Evolutionary conservation across 805 yeast genomes (phyloP), one percentile per base, ranked within the genome.

Genomic region (Lachancea nothofagi): DNA sequence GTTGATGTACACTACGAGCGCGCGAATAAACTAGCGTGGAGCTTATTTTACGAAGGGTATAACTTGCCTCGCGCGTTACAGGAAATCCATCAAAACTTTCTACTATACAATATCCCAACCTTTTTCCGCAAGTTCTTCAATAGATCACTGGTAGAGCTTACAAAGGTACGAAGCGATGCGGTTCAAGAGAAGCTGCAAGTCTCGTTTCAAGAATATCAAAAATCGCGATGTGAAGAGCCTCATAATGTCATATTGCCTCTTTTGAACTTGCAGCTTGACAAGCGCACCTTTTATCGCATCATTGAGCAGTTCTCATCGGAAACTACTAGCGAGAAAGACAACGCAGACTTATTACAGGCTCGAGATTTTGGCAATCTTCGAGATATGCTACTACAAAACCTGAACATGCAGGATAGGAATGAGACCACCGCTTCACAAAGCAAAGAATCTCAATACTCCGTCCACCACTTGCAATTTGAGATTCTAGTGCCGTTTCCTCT

Each of bases 401-500:
- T 72, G 28, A 34, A 31, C 14, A 13, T 28, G 29, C 31, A 27
- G 18, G 37, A 37, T n/a, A 7, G 26, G 12, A 31, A 27, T 8
- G 24, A 17, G 4, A 13, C 25, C 3, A 17, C 6, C 26, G 13
- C 15, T n/a, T 2, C 24, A 4, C 31, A 21, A 8, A 18, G 12
- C 15, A 15, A n/a, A 6, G 53, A 63, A 57, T 48, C 67, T 50
- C 45, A 62, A 50, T 38, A 72, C 62, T 44, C 76, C 1, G 66
- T 81, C 1, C 67, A 78, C 33, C 71, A 72, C 36, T 57, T 82
- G 8, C 75, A 74, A 42, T 60, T 82, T 32, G 77, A 79, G 29
- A 44, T 80, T 6, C 61, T 70, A n/a, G 59, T 89, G 17, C 96
- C 97, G 3, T 93, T 86, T 55, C 99, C 99, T 0, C 62, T 87